Percentiles rank a stretch among this genome's conserved stretches.
These are phyloP conservation scores for Pistacia atlantica DNA, from an alignment of 345 rosid genomes.

Conservation along the genomic window DNA sequence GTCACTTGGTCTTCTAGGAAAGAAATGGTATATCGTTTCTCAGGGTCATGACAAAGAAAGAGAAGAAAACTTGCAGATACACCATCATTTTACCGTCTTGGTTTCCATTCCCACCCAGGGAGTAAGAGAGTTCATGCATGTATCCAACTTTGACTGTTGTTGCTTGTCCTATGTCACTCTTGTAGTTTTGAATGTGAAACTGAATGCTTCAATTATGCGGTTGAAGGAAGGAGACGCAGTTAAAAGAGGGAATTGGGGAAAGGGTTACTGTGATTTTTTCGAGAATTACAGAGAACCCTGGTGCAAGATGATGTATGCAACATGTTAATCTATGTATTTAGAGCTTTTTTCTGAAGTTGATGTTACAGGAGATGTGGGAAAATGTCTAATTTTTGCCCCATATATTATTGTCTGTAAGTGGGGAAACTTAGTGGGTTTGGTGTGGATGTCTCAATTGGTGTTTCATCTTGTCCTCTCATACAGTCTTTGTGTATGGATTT, in stretches of 20 bases:
- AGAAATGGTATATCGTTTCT: constrained; percentile 24
- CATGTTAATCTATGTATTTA: constrained; percentile 38
- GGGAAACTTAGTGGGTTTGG: constrained; percentile 34
- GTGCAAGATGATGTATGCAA: constrained; percentile 25
- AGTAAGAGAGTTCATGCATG: constrained; percentile 37
- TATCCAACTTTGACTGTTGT: constrained; percentile 36
- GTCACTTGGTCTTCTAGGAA: constrained; percentile 12
- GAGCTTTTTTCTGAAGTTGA: constrained; percentile 27
- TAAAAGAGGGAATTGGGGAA: constrained; percentile 20
- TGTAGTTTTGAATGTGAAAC: constrained; percentile 30
- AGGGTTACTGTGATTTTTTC: constrained; percentile 10
- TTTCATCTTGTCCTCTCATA: constrained; percentile 23
- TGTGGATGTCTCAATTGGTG: constrained; percentile 33
- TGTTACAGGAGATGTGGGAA: constrained; percentile 31
- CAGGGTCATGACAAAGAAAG: constrained; percentile 18
- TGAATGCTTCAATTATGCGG: constrained; percentile 28
- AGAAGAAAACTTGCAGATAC: constrained; percentile 30
- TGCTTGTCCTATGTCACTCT: constrained; percentile 30
- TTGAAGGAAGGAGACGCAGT: constrained; percentile 29
- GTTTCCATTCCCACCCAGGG: constrained; percentile 26
- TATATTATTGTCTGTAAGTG: constrained; percentile 18
- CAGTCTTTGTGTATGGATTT: constrained; percentile 37
- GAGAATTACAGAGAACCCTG: constrained; percentile 15
- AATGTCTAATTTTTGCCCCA: constrained; percentile 36
- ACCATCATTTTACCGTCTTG: constrained; percentile 26